A percentile compares a stretch with the other conserved stretches of the same genome.
Conservation (phyloP, 2,329 filamentous ascomycete genomes). For the Bertia moriformis region DNA sequence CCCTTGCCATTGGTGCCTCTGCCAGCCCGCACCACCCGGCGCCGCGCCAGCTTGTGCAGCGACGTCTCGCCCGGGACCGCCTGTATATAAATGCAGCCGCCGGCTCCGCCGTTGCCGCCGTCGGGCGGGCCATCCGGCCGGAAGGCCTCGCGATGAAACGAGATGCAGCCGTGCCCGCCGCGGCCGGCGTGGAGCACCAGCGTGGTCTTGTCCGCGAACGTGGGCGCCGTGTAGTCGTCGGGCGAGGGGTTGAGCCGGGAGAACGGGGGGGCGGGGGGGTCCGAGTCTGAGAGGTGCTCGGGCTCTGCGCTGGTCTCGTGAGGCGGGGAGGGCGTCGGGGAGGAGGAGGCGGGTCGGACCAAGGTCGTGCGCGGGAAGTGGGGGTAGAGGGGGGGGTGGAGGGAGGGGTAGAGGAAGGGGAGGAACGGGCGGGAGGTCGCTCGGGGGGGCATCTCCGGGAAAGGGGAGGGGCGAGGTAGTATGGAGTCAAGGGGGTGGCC, state of each 20-base stretch:
- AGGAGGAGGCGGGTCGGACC: constrained; percentile 3
- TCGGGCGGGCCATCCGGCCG: constrained; percentile 80
- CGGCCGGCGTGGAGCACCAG: constrained; percentile 64
- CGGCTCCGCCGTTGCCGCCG: constrained; percentile 82
- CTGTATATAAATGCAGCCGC: constrained; percentile 88
- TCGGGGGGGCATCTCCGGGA: no score
- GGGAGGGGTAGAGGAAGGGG: constrained; percentile 13
- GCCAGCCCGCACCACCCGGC: constrained; percentile 60
- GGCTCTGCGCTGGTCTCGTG: constrained; percentile 1
- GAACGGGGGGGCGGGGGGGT: constrained; percentile 4
- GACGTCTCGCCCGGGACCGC: constrained; percentile 83
- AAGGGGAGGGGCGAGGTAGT: no score
- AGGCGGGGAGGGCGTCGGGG: constrained; percentile 6
- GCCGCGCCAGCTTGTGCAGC: constrained; percentile 74
- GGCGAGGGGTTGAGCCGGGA: constrained; percentile 66
- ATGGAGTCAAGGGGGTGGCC: no score
- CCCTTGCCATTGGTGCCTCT: constrained; percentile 68
- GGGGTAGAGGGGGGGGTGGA: constrained; percentile 13
- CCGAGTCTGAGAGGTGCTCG: not conserved
- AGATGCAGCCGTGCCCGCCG: constrained; percentile 85
- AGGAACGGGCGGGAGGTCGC: no score
- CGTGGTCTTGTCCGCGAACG: constrained; percentile 75
- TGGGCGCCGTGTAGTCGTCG: constrained; percentile 68
- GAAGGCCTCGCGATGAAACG: constrained; percentile 84
- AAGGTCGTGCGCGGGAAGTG: constrained; percentile 5